Evolutionary conservation across 305 asterid genomes (phyloP).

Genomic region (Plantago rigida): DNA sequence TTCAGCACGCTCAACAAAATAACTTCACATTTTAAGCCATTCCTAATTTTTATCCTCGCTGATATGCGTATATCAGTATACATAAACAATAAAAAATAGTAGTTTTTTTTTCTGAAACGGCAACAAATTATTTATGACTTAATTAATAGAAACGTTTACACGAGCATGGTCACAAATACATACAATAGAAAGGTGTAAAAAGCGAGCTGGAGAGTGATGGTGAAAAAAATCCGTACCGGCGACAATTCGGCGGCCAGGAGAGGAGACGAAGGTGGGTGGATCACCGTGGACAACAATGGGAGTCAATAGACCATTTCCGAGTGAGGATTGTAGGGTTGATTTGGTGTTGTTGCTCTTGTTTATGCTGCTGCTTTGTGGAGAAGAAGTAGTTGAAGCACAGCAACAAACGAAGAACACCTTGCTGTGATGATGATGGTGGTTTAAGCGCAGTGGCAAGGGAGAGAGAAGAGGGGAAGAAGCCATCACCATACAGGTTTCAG

Average conservation of each 20-base stretch:
- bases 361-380: slow-evolving; percentile 22
- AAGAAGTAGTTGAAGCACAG: slow-evolving; percentile 37
- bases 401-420: slow-evolving; percentile 20
- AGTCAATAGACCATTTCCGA: slow-evolving; percentile 26
- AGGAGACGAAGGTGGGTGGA: slow-evolving; percentile 86
- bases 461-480: slow-evolving; percentile 36
- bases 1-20: too few species aligned
- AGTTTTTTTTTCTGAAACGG: too few species aligned
- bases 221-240: slow-evolving; percentile 44
- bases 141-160: too few species aligned
- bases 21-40: too few species aligned
- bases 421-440: slow-evolving; percentile 13
- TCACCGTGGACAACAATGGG: slow-evolving; percentile 71
- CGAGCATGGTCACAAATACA: too few species aligned
- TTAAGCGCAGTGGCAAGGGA: slow-evolving; percentile 35
- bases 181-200: background rate
- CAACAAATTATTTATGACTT: too few species aligned
- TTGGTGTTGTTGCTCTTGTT: slow-evolving; percentile 16
- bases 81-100: too few species aligned
- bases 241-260: slow-evolving; percentile 80
- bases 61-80: too few species aligned
- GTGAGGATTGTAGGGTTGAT: slow-evolving; percentile 8
- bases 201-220: background rate
- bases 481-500: background rate
- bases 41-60: too few species aligned